Percentiles rank a stretch among this genome's conserved stretches.
phyloP scores from a whole-genome alignment of 805 yeast species.

The Jamesozyma jinghongensis region DNA sequence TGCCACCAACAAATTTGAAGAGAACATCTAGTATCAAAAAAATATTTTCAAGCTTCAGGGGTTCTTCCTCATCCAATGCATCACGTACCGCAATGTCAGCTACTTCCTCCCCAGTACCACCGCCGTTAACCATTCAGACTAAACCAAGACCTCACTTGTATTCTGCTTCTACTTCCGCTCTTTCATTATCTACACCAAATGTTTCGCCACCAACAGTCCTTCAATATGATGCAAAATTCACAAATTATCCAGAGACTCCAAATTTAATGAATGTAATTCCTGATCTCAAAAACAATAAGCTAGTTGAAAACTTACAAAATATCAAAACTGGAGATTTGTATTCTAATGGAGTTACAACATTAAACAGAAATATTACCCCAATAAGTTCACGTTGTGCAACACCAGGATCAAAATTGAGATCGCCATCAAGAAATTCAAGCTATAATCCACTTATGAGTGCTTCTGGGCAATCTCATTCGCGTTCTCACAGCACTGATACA shows the following conservation, averaged over 20 bases:
- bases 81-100: constrained; percentile 6
- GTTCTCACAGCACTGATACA: too few relatives aligned
- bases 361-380: constrained; percentile 8
- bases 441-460: neutral
- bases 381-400: constrained; percentile 7
- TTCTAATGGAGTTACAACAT: constrained; percentile 1
- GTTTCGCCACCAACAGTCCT: neutral
- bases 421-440: neutral
- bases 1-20: constrained; percentile 1
- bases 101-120: constrained; percentile 7
- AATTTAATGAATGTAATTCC: constrained; percentile 6
- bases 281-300: constrained; percentile 1
- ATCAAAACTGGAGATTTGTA: neutral
- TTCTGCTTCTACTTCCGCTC: constrained; percentile 5
- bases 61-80: constrained; percentile 5
- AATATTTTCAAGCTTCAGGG: constrained; percentile 9
- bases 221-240: neutral
- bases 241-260: constrained; percentile 26
- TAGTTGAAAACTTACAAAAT: neutral
- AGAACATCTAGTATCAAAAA: constrained; percentile 20
- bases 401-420: constrained; percentile 1
- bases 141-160: constrained; percentile 3
- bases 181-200: constrained; percentile 1
- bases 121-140: constrained; percentile 2
- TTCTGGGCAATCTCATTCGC: too few relatives aligned